Evolutionary conservation across 345 rosid genomes (phyloP).

Genomic region (Citrus maxima): DNA sequence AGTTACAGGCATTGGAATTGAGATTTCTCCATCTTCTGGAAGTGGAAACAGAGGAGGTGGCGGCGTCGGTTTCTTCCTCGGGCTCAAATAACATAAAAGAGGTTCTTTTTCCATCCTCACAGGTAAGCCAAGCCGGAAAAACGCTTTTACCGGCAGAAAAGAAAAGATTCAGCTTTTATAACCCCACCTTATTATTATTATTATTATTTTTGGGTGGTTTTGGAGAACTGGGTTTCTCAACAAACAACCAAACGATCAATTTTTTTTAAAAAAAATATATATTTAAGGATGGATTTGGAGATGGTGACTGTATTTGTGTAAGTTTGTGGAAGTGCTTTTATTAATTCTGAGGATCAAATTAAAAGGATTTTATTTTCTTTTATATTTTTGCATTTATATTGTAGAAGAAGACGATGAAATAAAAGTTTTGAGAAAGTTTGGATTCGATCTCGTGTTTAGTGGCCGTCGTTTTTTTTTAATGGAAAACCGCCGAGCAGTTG

Average conservation of each 20-base stretch:
- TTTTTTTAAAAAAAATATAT: neutral
- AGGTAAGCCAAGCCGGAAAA: slow-evolving; percentile 17
- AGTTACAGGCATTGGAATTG: slow-evolving; percentile 59
- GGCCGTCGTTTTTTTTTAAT: neutral
- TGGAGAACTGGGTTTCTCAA: neutral
- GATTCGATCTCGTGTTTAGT: neutral
- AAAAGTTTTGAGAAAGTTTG: neutral
- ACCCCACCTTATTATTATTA: too few species aligned
- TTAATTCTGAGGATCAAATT: neutral
- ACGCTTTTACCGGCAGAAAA: neutral
- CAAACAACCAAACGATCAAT: neutral
- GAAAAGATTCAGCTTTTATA: neutral
- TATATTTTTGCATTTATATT: too few species aligned
- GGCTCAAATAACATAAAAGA: slow-evolving; percentile 46
- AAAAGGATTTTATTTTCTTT: neutral
- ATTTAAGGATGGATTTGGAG: neutral
- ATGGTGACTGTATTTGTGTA: neutral
- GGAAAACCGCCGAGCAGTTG: too few species aligned
- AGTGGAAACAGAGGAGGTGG: slow-evolving; percentile 50
- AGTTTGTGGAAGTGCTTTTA: neutral
- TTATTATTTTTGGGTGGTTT: neutral
- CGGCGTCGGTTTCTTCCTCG: slow-evolving; percentile 26
- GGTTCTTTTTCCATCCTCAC: slow-evolving; percentile 57
- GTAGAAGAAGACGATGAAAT: neutral
- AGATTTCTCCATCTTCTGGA: slow-evolving; percentile 64